Percentiles rank a stretch among this genome's conserved stretches.
phyloP scores from a whole-genome alignment of 495 filamentous ascomycete genomes.

The Pseudoneurospora amorphoporcata region DNA sequence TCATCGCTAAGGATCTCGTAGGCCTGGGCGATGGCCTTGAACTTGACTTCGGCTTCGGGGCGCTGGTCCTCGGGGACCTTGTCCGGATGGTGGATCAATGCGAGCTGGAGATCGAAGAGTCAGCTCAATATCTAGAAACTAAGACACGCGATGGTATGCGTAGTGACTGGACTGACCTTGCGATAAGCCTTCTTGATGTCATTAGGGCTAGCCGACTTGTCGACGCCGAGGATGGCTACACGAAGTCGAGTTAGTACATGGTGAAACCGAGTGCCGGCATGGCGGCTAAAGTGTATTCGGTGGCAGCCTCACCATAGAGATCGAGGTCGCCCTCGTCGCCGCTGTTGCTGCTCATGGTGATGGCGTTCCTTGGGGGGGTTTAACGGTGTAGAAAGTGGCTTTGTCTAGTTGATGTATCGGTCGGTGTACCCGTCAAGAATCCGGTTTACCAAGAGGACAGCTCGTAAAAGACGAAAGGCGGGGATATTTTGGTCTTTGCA shows the following conservation, averaged over 20 bases:
- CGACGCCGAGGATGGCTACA: conserved; percentile 65
- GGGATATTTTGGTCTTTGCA: background rate
- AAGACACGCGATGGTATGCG: background rate
- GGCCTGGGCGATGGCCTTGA: conserved; percentile 84
- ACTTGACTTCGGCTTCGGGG: conserved; percentile 72
- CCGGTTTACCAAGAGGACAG: background rate
- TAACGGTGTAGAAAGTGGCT: background rate
- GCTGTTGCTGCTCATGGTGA: conserved; percentile 14
- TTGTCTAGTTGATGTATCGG: background rate
- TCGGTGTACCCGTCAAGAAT: background rate
- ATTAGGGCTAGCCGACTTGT: conserved; percentile 56
- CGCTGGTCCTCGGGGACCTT: conserved; percentile 87
- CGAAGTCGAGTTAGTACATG: conserved; percentile 2
- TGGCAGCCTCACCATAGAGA: conserved; percentile 50
- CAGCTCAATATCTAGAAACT: background rate
- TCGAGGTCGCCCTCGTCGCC: conserved; percentile 42
- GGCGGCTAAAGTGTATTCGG: background rate
- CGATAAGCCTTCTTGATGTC: conserved; percentile 97
- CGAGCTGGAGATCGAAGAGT: conserved; percentile 49
- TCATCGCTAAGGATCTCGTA: conserved; percentile 98
- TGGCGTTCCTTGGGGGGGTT: background rate
- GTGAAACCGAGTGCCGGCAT: background rate
- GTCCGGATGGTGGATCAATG: conserved; percentile 82
- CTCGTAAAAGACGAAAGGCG: background rate
- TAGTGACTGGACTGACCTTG: conserved; percentile 49